A percentile compares a stretch with the other conserved stretches of the same genome.
Evolutionary conservation across 2,329 filamentous ascomycete species (phyloP).

Genomic region (Alternaria sp.): DNA sequence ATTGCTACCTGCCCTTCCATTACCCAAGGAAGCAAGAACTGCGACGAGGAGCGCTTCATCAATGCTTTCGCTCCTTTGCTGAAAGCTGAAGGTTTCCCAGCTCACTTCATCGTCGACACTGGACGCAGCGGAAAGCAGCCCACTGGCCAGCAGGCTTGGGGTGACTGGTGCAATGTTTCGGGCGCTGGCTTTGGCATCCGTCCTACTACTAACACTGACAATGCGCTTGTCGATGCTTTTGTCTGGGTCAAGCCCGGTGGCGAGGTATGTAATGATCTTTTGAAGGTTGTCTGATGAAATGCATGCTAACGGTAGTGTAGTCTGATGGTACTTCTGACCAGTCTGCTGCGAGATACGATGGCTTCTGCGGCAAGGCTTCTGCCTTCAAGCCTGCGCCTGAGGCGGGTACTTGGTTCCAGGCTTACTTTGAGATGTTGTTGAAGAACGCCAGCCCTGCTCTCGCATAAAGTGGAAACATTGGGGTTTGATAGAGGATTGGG

Average conservation of each 20-base stretch:
- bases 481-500: neutral
- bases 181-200: constrained; percentile 70
- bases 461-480: constrained; percentile 8
- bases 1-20: constrained; percentile 56
- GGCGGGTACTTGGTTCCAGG: constrained; percentile 72
- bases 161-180: constrained; percentile 73
- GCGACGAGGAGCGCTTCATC: constrained; percentile 63
- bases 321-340: constrained; percentile 56
- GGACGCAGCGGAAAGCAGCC: constrained; percentile 70
- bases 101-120: constrained; percentile 62
- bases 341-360: constrained; percentile 61
- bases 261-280: constrained; percentile 41
- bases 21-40: constrained; percentile 58
- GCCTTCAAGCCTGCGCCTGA: constrained; percentile 72
- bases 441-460: constrained; percentile 47
- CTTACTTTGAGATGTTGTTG: constrained; percentile 50
- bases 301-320: constrained; percentile 9
- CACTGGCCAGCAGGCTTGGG: constrained; percentile 64
- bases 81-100: constrained; percentile 57
- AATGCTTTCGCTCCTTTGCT: constrained; percentile 62
- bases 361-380: constrained; percentile 62
- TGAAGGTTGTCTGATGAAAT: neutral
- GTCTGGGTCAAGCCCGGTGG: constrained; percentile 76
- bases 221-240: constrained; percentile 68
- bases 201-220: constrained; percentile 69